phyloP scores from a whole-genome alignment of 2,329 filamentous ascomycete species.

The Teratosphaeria gauchensis region DNA sequence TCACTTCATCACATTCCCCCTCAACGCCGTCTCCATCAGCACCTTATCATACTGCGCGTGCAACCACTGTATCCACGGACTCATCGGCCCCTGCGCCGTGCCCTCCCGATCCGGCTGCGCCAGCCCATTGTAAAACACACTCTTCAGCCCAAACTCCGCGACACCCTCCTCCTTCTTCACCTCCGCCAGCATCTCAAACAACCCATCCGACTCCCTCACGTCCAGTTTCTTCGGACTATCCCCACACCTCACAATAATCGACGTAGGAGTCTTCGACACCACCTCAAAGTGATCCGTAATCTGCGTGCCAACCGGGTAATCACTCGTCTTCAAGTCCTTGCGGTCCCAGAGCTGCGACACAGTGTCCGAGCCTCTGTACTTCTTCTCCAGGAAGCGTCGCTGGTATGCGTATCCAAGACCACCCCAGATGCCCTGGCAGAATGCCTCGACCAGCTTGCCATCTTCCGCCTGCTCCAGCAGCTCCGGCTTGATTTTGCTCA shows the following conservation, averaged over 20 bases:
- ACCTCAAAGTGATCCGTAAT: slow-evolving; percentile 67
- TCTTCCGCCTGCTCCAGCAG: slow-evolving; percentile 44
- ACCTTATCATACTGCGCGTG: slow-evolving; percentile 49
- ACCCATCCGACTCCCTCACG: slow-evolving; percentile 51
- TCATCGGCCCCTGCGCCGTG: slow-evolving; percentile 35
- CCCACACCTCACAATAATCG: slow-evolving; percentile 56
- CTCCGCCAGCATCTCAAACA: slow-evolving; percentile 55
- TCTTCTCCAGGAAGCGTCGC: slow-evolving; percentile 48
- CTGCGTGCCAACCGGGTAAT: slow-evolving; percentile 52
- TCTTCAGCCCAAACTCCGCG: slow-evolving; percentile 57
- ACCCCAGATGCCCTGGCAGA: slow-evolving; percentile 59
- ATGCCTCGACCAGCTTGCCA: slow-evolving; percentile 52
- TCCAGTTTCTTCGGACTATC: slow-evolving; percentile 48
- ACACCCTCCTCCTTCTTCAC: slow-evolving; percentile 50
- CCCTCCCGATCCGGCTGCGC: slow-evolving; percentile 23
- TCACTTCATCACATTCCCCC: slow-evolving; percentile 25
- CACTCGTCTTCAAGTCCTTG: slow-evolving; percentile 44
- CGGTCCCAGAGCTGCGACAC: slow-evolving; percentile 52
- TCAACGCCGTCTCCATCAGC: slow-evolving; percentile 45
- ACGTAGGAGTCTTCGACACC: slow-evolving; percentile 50
- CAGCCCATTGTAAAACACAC: slow-evolving; percentile 49
- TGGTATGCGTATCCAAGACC: slow-evolving; percentile 53
- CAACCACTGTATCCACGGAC: slow-evolving; percentile 37
- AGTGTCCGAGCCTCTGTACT: slow-evolving; percentile 48
- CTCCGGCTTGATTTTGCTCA: slow-evolving; percentile 55